Conservation (phyloP, 164 flowering plant genomes). For the Annona cherimola region DNA sequence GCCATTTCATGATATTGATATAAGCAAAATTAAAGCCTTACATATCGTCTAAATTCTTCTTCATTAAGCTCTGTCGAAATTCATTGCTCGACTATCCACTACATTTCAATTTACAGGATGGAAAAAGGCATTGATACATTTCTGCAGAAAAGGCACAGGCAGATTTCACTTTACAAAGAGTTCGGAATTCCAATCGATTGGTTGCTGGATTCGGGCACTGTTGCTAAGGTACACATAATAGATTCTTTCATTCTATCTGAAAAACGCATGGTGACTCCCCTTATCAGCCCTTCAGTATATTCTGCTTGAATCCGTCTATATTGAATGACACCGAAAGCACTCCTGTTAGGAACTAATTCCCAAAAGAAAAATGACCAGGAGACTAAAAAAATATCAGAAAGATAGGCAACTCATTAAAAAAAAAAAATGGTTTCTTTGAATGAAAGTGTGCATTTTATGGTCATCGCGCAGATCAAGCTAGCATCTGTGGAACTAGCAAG, state of each 20-base stretch:
- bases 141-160: conserved; percentile 86
- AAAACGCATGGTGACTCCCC: too few species aligned
- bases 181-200: conserved; percentile 91
- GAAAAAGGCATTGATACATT: conserved; percentile 91
- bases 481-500: conserved; percentile 87
- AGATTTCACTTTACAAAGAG: conserved; percentile 72
- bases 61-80: background rate
- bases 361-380: too few species aligned
- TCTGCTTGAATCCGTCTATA: too few species aligned
- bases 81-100: background rate
- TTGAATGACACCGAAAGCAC: too few species aligned
- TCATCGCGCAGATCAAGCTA: conserved; percentile 73
- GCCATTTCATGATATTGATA: too few species aligned
- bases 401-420: too few species aligned
- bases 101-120: conserved; percentile 45
- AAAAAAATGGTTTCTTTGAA: too few species aligned
- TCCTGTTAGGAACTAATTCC: too few species aligned
- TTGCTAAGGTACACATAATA: conserved; percentile 68
- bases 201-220: conserved; percentile 79
- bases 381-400: too few species aligned
- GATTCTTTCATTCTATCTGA: background rate
- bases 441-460: background rate
- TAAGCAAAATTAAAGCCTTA: too few species aligned
- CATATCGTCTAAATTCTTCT: too few species aligned
- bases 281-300: too few species aligned